Conservation (phyloP, 1,284 basidiomycete genomes). For the Heliocybe sulcata region DNA sequence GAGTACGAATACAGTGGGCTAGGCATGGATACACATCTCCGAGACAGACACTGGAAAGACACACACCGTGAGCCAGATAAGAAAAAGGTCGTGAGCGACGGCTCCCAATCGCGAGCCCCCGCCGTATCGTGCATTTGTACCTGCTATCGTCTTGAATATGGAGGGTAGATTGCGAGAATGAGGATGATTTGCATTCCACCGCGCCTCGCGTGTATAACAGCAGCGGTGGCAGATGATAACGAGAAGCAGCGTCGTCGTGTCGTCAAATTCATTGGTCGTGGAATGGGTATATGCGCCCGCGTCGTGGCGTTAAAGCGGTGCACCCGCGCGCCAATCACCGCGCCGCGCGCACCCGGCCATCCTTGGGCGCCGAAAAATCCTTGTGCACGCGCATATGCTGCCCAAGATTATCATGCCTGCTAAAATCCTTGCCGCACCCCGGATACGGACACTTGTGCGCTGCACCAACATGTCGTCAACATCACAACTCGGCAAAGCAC, state of each 20-base stretch:
- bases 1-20: constrained; percentile 1
- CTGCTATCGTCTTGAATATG: not conserved
- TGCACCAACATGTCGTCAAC: constrained; percentile 20
- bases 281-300: not conserved
- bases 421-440: constrained; percentile 77
- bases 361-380: constrained; percentile 28
- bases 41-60: not conserved
- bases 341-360: not conserved
- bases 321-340: not conserved
- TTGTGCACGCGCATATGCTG: constrained; percentile 76
- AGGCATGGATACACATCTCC: not conserved
- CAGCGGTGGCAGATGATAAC: not conserved
- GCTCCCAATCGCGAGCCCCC: too few relatives aligned
- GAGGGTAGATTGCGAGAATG: not conserved
- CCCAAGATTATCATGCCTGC: constrained; percentile 78
- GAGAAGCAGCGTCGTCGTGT: not conserved
- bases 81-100: not conserved
- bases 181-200: not conserved
- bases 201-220: not conserved
- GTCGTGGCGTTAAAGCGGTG: not conserved
- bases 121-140: not conserved
- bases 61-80: not conserved
- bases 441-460: constrained; percentile 73
- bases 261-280: not conserved
- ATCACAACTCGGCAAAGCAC: constrained; percentile 6